A percentile compares a stretch with the other conserved stretches of the same genome.
Evolutionary conservation across 1,284 basidiomycete species (phyloP).

Genomic region (Tilletiaria anomala): DNA sequence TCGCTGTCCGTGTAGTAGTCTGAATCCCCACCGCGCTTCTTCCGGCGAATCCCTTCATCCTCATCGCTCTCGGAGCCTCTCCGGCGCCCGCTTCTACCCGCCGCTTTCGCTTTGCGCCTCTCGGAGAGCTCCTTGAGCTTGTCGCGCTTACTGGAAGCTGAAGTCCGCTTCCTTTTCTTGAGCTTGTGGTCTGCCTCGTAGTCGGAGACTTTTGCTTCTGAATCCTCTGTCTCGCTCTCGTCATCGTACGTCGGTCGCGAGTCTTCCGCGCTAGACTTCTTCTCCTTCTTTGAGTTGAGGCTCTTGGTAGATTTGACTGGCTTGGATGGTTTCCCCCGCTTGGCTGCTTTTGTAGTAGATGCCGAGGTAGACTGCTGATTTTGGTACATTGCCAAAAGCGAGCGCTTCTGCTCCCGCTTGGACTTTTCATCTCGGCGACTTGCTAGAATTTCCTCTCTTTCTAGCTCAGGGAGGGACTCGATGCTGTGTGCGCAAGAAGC

Average conservation of each 20-base stretch:
- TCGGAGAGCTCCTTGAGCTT: background rate
- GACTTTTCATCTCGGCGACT: background rate
- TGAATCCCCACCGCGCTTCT: no score
- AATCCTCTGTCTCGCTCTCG: no score
- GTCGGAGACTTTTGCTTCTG: no score
- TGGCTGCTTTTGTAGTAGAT: no score
- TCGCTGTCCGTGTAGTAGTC: no score
- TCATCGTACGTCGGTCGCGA: no score
- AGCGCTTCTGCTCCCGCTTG: background rate
- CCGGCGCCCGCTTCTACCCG: background rate
- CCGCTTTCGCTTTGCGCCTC: background rate
- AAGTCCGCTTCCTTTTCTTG: background rate
- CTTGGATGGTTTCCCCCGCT: background rate
- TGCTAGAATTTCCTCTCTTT: background rate
- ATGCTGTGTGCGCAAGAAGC: no score
- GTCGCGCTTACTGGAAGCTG: background rate
- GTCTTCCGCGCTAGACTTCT: no score
- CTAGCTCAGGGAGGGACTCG: background rate
- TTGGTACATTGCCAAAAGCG: background rate
- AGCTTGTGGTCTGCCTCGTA: background rate
- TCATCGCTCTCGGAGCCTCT: no score
- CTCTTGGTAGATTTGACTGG: background rate
- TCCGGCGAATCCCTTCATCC: no score
- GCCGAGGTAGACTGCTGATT: no score
- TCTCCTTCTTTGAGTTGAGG: background rate